Conservation (phyloP, 2,329 filamentous ascomycete species). For the Diaporthe batatas region DNA sequence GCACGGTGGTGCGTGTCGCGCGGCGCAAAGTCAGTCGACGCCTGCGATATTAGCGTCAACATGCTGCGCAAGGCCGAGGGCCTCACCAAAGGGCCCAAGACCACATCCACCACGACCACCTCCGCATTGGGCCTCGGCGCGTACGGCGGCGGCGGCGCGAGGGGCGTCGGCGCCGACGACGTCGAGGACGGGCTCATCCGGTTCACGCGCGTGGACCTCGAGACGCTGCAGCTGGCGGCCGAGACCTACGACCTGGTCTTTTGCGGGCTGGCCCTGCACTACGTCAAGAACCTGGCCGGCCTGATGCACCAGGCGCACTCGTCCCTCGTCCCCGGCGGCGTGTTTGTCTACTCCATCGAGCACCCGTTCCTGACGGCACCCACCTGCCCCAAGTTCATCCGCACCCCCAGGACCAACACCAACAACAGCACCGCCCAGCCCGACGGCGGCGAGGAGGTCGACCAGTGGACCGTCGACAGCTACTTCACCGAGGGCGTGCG, state of each 20-base stretch:
- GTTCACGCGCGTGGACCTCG: conserved; percentile 53
- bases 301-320: conserved; percentile 51
- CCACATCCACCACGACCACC: conserved; percentile 32
- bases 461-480: conserved; percentile 57
- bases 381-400: conserved; percentile 49
- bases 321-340: conserved; percentile 52
- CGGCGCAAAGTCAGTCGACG: conserved; percentile 53
- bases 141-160: conserved; percentile 40
- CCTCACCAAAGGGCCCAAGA: conserved; percentile 45
- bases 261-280: conserved; percentile 58
- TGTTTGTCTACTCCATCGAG: conserved; percentile 61
- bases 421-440: neutral
- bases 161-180: neutral
- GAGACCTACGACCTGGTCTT: conserved; percentile 55
- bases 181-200: conserved; percentile 44
- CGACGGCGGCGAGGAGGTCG: conserved; percentile 46
- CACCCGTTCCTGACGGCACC: conserved; percentile 62
- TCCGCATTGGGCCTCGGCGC: conserved; percentile 7
- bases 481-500: conserved; percentile 59
- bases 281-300: conserved; percentile 51
- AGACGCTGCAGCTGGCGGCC: conserved; percentile 48
- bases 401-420: neutral
- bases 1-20: conserved; percentile 56
- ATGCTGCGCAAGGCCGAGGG: conserved; percentile 56
- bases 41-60: conserved; percentile 58